Conservation (phyloP, 2,329 filamentous ascomycete genomes). For the Phyllosticta capitalensis region DNA sequence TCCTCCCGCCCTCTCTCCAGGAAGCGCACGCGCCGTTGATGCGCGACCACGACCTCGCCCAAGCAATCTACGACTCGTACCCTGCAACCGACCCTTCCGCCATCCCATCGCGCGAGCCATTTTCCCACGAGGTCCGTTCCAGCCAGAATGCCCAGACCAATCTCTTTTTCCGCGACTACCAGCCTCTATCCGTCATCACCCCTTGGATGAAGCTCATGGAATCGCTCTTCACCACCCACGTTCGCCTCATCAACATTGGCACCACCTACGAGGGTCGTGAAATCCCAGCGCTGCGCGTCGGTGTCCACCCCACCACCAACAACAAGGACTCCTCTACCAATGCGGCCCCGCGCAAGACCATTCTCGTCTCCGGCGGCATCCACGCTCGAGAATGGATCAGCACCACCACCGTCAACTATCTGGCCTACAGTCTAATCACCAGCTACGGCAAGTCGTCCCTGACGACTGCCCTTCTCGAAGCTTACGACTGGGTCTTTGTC, state of each 20-base stretch:
- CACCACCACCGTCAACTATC: slow-evolving; percentile 79
- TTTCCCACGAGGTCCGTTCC: slow-evolving; percentile 21
- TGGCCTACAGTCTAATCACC: slow-evolving; percentile 81
- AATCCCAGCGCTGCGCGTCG: slow-evolving; percentile 72
- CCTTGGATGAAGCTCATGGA: slow-evolving; percentile 87
- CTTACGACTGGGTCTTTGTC: slow-evolving; percentile 81
- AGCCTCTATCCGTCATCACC: slow-evolving; percentile 72
- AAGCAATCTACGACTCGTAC: slow-evolving; percentile 68
- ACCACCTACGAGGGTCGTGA: slow-evolving; percentile 78
- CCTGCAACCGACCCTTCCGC: slow-evolving; percentile 38
- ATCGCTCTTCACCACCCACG: slow-evolving; percentile 79
- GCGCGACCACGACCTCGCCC: slow-evolving; percentile 58
- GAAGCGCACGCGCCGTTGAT: slow-evolving; percentile 66
- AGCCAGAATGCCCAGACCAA: slow-evolving; percentile 35
- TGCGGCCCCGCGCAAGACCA: slow-evolving; percentile 54
- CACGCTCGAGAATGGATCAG: slow-evolving; percentile 97
- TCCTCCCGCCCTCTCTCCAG: slow-evolving; percentile 67
- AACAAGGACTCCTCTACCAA: slow-evolving; percentile 30
- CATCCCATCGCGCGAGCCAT: slow-evolving; percentile 18
- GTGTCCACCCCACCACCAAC: slow-evolving; percentile 46
- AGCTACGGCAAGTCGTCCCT: slow-evolving; percentile 62
- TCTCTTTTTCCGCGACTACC: slow-evolving; percentile 88
- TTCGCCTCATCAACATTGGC: slow-evolving; percentile 67
- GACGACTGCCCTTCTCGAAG: slow-evolving; percentile 68
- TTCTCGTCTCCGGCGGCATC: slow-evolving; percentile 74